Base-by-base conservation (phyloP, 2,329 filamentous ascomycete genomes). In the Cyanodermella asteris region DNA sequence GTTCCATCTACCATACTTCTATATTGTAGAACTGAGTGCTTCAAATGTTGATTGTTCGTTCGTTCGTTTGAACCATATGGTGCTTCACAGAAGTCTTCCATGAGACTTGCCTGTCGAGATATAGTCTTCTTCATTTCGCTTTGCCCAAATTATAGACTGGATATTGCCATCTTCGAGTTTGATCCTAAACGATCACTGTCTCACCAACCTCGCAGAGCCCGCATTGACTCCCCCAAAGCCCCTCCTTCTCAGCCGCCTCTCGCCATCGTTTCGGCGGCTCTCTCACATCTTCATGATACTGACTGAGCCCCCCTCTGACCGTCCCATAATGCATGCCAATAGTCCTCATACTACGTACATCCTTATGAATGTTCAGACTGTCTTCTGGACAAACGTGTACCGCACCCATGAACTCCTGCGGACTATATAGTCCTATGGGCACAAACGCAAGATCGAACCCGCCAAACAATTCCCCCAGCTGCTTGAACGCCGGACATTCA, bases 281-380 rank as follows among this genome's bases (percentile, higher is more conserved):
- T 4, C 49, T 47, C 2, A 60, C 56, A 25, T 56, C 55, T 31
- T 61, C 56, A 28, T 52, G 59, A 6, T 50, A 44, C 8, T 41
- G 47, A 20, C 47, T 53, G 4, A 58, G 36, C 0, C 45, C 47
- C 10, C 55, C 54, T 26, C 55, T 34, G 1, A 60, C 46, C 0
- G 56, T 59, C 0, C 56, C 56, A 31, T 51, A 61, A 29, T 61
- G 57, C 56, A 60, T 61, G 0, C 53, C 56, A 14, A 61, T 47
- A 16, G 52, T 57, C 33, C 48, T 50, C 38, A 45, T 53, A 26
- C 53, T 55, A 22, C 34, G 43, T 22, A 61, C 36, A 28, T 56
- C 54, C 25, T 48, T 47, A 28, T 60, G 56, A 21, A 61, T 56
- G 15, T 47, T 38, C 2, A 59, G 34, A 5, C 51, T 51, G 31